Conservation (phyloP, 257 asterid genomes). For the Plectranthus barbatus region DNA sequence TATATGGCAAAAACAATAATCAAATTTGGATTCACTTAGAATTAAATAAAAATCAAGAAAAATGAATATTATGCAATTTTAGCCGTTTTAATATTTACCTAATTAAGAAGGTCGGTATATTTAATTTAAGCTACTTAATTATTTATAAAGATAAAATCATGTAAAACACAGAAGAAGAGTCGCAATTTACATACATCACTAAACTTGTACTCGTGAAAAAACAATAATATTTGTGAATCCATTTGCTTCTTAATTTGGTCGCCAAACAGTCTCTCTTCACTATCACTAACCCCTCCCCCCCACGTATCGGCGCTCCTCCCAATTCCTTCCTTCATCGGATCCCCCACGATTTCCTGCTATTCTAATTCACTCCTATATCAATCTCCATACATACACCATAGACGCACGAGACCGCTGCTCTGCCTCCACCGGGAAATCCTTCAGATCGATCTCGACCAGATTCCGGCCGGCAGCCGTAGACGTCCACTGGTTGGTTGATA, state of each 20-base stretch:
- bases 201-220: neutral
- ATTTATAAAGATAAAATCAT: too few relatives aligned
- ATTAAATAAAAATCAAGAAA: too few relatives aligned
- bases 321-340: slow-evolving; percentile 19
- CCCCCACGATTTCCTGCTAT: slow-evolving; percentile 1
- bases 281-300: slow-evolving; percentile 1
- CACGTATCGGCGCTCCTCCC: slow-evolving; percentile 15
- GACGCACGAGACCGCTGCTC: neutral
- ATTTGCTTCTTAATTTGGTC: slow-evolving; percentile 20
- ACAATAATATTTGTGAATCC: slow-evolving; percentile 11
- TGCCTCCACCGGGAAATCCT: slow-evolving; percentile 1
- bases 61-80: too few relatives aligned
- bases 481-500: neutral
- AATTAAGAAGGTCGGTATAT: too few relatives aligned
- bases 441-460: slow-evolving; percentile 12
- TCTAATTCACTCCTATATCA: neutral
- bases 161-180: too few relatives aligned
- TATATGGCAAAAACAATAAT: too few relatives aligned
- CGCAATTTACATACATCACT: too few relatives aligned
- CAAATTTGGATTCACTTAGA: too few relatives aligned
- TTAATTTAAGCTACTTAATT: too few relatives aligned
- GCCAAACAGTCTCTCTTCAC: slow-evolving; percentile 23
- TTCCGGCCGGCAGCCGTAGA: neutral
- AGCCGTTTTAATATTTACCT: too few relatives aligned
- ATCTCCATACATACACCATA: neutral